These are phyloP conservation scores for Tritrichomonas foetus DNA, from an alignment of 208 protist genomes.

Conservation along the genomic window DNA sequence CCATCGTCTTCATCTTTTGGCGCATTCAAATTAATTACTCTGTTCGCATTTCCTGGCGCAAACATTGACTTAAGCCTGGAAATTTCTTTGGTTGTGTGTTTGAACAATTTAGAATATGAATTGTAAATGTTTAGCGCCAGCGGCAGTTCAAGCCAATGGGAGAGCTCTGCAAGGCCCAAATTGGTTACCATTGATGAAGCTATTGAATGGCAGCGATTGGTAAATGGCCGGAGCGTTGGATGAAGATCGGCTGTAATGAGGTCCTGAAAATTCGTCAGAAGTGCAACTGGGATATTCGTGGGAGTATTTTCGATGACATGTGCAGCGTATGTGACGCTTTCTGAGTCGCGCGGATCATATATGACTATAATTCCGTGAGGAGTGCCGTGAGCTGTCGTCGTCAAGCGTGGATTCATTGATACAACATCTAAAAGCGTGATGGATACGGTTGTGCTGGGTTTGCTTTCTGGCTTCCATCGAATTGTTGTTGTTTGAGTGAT, in stretches of 20 bases:
- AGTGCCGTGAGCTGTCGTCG: not conserved
- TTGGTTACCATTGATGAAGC: not conserved
- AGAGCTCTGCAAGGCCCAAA: not conserved
- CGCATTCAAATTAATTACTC: not conserved
- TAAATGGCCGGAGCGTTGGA: not conserved
- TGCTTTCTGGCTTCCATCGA: not conserved
- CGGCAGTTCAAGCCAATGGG: not conserved
- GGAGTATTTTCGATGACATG: not conserved
- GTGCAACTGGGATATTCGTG: not conserved
- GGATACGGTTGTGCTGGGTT: not conserved
- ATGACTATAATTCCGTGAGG: constrained; percentile 21
- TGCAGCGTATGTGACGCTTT: not conserved
- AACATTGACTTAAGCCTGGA: not conserved
- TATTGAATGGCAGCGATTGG: not conserved
- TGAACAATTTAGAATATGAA: not conserved
- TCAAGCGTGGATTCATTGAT: not conserved
- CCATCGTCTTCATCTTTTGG: not conserved
- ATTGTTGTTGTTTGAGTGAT: not conserved
- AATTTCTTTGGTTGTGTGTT: not conserved
- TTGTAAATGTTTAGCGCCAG: not conserved
- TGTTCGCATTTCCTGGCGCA: not conserved
- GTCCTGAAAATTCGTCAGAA: constrained; percentile 36
- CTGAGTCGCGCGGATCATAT: not conserved
- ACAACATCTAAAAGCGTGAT: constrained; percentile 1
- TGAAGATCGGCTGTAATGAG: constrained; percentile 28